These are phyloP conservation scores for Astrothelium macrocarpum DNA, from an alignment of 495 filamentous ascomycete genomes.

Conservation along the genomic window DNA sequence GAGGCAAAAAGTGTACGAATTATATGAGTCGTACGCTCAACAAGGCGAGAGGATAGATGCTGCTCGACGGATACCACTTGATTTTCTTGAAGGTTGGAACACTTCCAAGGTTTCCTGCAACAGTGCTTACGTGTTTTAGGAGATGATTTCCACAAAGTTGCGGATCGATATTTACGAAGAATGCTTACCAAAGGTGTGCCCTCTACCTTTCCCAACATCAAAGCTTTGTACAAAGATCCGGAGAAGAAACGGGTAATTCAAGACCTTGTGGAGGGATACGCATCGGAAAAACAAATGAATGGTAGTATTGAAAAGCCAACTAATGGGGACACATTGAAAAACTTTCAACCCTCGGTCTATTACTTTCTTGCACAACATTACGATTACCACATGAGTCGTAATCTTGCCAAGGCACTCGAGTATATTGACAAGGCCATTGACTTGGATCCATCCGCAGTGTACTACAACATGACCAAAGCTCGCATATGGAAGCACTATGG, in stretches of 20 bases:
- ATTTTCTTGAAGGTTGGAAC: constrained; percentile 65
- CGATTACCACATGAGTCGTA: constrained; percentile 79
- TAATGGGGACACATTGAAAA: constrained; percentile 47
- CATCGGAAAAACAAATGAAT: constrained; percentile 38
- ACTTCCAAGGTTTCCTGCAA: neutral
- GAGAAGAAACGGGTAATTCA: constrained; percentile 68
- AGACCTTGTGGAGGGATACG: constrained; percentile 68
- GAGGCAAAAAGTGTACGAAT: constrained; percentile 43
- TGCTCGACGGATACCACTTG: constrained; percentile 72
- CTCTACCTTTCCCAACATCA: constrained; percentile 91
- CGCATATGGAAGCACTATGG: constrained; percentile 91
- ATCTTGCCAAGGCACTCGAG: constrained; percentile 70
- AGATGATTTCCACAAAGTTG: constrained; percentile 69
- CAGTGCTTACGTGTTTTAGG: constrained; percentile 34
- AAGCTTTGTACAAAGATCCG: constrained; percentile 70
- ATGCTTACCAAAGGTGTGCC: constrained; percentile 96
- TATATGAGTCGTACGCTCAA: constrained; percentile 74
- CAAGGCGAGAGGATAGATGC: constrained; percentile 79
- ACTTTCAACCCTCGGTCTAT: constrained; percentile 62
- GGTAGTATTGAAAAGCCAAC: constrained; percentile 38
- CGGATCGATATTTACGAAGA: constrained; percentile 67
- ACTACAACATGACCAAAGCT: constrained; percentile 83
- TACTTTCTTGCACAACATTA: constrained; percentile 97
- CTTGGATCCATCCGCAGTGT: constrained; percentile 65
- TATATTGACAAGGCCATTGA: constrained; percentile 78